Evolutionary conservation across 148 eudicot species (phyloP).

Genomic region (Tetragonia tetragonoides): DNA sequence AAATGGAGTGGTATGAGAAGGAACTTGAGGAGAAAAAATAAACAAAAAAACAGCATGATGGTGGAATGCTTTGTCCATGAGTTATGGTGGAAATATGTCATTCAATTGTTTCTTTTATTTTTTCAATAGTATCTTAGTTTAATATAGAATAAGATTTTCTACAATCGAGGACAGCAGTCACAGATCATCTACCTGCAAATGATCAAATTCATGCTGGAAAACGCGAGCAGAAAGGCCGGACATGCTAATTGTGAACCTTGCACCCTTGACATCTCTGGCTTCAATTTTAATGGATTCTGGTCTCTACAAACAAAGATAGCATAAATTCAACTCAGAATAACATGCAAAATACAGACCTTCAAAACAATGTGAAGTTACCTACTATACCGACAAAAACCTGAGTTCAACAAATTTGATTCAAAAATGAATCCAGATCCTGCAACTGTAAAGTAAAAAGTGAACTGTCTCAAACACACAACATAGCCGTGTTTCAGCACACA

Average conservation of each 20-base stretch:
- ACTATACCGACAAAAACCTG: background rate
- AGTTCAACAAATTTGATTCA: slow-evolving; percentile 1
- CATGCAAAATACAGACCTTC: background rate
- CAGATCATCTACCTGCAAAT: slow-evolving; percentile 57
- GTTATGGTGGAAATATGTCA: no score
- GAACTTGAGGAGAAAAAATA: no score
- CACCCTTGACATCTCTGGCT: slow-evolving; percentile 79
- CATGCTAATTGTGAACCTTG: slow-evolving; percentile 63
- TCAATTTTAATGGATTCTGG: slow-evolving; percentile 86
- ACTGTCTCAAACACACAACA: background rate
- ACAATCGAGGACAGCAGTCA: background rate
- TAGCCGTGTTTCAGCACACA: background rate
- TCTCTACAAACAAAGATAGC: slow-evolving; percentile 53
- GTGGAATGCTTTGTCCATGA: no score
- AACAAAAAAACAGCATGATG: no score
- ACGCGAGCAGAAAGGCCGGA: slow-evolving; percentile 82
- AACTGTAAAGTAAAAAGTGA: background rate
- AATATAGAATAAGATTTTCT: background rate
- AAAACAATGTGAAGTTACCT: background rate
- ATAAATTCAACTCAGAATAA: slow-evolving; percentile 14
- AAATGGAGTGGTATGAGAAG: no score
- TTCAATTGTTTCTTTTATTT: no score
- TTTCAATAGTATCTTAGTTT: background rate
- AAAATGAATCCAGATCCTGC: background rate
- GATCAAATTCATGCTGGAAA: slow-evolving; percentile 98